These are phyloP conservation scores for Penicillium nucicola DNA, from an alignment of 495 filamentous ascomycete species.

Conservation along the genomic window DNA sequence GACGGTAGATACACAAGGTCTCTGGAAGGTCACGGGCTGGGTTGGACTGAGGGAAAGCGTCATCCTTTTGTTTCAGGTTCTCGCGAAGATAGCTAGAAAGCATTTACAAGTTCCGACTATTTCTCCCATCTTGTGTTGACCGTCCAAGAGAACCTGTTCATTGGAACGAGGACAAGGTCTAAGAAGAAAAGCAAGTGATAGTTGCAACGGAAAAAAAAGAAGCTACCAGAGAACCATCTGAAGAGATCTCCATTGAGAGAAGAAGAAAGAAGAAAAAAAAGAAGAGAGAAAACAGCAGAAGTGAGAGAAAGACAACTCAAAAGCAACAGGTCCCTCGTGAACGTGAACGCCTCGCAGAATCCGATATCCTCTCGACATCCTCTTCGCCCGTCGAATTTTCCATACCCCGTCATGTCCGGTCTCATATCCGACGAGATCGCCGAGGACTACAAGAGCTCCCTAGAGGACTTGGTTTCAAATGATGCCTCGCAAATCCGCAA, in stretches of 20 bases:
- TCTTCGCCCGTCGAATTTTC: background rate
- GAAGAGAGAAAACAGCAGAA: slow-evolving; percentile 4
- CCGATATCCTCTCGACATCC: too few relatives aligned
- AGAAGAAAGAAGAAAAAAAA: slow-evolving; percentile 15
- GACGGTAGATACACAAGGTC: slow-evolving; percentile 22
- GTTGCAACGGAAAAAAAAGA: slow-evolving; percentile 10
- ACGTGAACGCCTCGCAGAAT: too few relatives aligned
- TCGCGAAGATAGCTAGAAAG: slow-evolving; percentile 51
- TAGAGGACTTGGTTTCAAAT: slow-evolving; percentile 86
- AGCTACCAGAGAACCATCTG: slow-evolving; percentile 7
- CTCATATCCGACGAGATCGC: slow-evolving; percentile 83
- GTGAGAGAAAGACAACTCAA: too few relatives aligned
- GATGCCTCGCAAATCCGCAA: slow-evolving; percentile 92
- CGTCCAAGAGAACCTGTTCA: slow-evolving; percentile 23
- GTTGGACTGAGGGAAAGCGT: slow-evolving; percentile 24
- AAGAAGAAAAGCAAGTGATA: slow-evolving; percentile 31
- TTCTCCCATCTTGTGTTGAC: slow-evolving; percentile 41
- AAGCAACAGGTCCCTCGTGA: too few relatives aligned
- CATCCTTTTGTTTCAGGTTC: slow-evolving; percentile 39
- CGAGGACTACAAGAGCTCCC: slow-evolving; percentile 88
- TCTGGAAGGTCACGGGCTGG: slow-evolving; percentile 20
- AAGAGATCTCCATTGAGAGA: background rate
- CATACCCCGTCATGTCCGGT: slow-evolving; percentile 61
- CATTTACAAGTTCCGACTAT: slow-evolving; percentile 50
- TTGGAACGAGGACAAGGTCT: slow-evolving; percentile 29